phyloP scores from a whole-genome alignment of 2,329 filamentous ascomycete species.

The Monosporascus sp. region DNA sequence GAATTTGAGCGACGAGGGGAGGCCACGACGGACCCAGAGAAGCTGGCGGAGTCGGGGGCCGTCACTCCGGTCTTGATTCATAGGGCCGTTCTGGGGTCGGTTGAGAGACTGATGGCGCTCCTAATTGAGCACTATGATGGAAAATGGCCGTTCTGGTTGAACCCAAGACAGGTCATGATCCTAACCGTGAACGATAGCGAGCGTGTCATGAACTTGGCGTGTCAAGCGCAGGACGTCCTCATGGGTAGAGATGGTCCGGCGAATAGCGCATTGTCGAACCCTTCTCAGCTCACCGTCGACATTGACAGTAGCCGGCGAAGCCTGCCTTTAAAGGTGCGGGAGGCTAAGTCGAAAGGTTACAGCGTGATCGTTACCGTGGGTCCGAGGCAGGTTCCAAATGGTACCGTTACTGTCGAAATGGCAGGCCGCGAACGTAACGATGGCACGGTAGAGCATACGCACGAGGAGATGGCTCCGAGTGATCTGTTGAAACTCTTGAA shows the following conservation, averaged over 20 bases:
- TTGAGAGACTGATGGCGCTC: slow-evolving; percentile 80
- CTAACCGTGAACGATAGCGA: slow-evolving; percentile 63
- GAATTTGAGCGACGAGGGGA: slow-evolving; percentile 51
- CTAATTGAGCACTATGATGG: slow-evolving; percentile 79
- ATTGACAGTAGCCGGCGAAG: slow-evolving; percentile 59
- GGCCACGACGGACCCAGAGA: slow-evolving; percentile 40
- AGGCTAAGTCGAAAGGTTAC: slow-evolving; percentile 68
- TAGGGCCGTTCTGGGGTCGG: slow-evolving; percentile 75
- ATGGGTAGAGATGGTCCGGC: slow-evolving; percentile 36
- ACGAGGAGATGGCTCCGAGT: slow-evolving; percentile 37
- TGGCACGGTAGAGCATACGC: slow-evolving; percentile 16
- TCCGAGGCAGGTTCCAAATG: slow-evolving; percentile 53
- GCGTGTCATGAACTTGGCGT: slow-evolving; percentile 46
- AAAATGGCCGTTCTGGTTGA: slow-evolving; percentile 84
- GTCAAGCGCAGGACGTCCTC: slow-evolving; percentile 42
- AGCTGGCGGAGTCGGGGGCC: slow-evolving; percentile 48
- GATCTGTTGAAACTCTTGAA: slow-evolving; percentile 41
- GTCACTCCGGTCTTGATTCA: slow-evolving; percentile 77
- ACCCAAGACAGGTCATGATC: slow-evolving; percentile 70
- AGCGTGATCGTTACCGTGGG: slow-evolving; percentile 71
- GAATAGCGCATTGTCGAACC: slow-evolving; percentile 40
- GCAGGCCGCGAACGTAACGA: slow-evolving; percentile 23
- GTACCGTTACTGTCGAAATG: slow-evolving; percentile 48
- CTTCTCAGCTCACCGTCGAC: slow-evolving; percentile 62
- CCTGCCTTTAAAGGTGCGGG: slow-evolving; percentile 63